These are phyloP conservation scores for Chrysanthemum seticuspe DNA, from an alignment of 129 eudicot species.

Conservation along the genomic window DNA sequence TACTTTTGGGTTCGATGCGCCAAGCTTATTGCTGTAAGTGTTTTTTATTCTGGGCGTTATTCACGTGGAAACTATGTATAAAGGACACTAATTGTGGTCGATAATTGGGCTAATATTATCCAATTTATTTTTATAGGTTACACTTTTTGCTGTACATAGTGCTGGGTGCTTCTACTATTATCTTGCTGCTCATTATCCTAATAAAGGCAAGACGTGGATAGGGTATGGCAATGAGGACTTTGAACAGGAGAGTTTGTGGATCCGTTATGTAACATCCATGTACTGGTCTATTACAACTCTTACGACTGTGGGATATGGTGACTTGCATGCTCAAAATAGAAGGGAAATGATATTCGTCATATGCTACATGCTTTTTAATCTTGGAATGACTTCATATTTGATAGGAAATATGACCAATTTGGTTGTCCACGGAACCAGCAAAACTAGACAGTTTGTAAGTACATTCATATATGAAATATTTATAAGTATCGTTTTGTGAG, in stretches of 20 bases:
- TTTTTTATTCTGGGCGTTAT: background rate
- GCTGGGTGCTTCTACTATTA: slow-evolving; percentile 83
- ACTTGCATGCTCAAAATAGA: slow-evolving; percentile 77
- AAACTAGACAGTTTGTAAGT: slow-evolving; percentile 82
- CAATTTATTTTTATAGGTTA: slow-evolving; percentile 50
- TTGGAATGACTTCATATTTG: slow-evolving; percentile 79
- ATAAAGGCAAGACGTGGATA: slow-evolving; percentile 71
- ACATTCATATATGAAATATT: background rate
- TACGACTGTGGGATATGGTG: slow-evolving; percentile 94
- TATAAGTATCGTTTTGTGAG: background rate
- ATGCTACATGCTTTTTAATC: slow-evolving; percentile 91
- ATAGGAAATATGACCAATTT: slow-evolving; percentile 97
- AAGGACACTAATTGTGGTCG: background rate
- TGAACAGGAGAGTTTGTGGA: slow-evolving; percentile 54
- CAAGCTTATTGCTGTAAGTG: slow-evolving; percentile 86
- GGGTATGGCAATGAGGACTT: slow-evolving; percentile 52
- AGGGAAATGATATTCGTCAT: slow-evolving; percentile 82
- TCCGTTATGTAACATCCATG: slow-evolving; percentile 72
- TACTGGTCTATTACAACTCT: slow-evolving; percentile 94
- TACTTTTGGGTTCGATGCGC: slow-evolving; percentile 95
- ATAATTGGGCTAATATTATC: background rate
- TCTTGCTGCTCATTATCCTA: slow-evolving; percentile 75
- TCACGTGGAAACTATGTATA: background rate
- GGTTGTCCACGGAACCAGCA: slow-evolving; percentile 88
- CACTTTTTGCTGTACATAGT: slow-evolving; percentile 83